A percentile compares a stretch with the other conserved stretches of the same genome.
These are phyloP conservation scores for Corchorus capsularis DNA, from an alignment of 345 rosid genomes.

Conservation along the genomic window DNA sequence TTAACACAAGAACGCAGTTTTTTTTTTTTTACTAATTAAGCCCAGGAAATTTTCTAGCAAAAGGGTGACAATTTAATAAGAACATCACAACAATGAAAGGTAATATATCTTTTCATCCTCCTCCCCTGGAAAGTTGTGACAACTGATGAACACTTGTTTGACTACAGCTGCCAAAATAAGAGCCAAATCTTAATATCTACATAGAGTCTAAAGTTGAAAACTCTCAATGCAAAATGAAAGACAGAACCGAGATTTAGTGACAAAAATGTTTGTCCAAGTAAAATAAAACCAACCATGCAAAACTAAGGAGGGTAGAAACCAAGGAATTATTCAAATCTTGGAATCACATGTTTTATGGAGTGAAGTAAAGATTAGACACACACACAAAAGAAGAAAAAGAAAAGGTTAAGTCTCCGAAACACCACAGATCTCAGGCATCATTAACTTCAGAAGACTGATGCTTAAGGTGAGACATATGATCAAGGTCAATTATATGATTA, in stretches of 20 bases:
- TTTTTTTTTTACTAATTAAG: background rate
- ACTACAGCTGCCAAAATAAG: background rate
- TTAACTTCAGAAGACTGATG: background rate
- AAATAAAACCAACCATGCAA: background rate
- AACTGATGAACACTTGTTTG: background rate
- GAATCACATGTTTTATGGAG: background rate
- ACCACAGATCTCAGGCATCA: too few species aligned
- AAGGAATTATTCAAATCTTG: background rate
- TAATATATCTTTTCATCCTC: constrained; percentile 1
- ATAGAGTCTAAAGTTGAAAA: background rate
- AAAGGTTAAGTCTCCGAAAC: background rate
- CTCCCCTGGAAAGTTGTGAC: constrained; percentile 1
- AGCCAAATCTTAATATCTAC: background rate
- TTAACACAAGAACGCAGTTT: background rate
- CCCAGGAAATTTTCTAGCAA: background rate
- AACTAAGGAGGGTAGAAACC: background rate
- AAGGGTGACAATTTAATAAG: background rate
- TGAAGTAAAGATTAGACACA: background rate
- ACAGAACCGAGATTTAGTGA: background rate
- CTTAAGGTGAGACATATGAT: background rate
- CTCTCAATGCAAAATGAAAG: constrained; percentile 1
- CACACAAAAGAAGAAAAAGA: too few species aligned
- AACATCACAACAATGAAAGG: background rate
- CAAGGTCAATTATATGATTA: background rate
- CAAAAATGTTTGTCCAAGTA: background rate